Evolutionary conservation across 75 land plant species (phyloP).

Genomic region (Pinus albicaulis): DNA sequence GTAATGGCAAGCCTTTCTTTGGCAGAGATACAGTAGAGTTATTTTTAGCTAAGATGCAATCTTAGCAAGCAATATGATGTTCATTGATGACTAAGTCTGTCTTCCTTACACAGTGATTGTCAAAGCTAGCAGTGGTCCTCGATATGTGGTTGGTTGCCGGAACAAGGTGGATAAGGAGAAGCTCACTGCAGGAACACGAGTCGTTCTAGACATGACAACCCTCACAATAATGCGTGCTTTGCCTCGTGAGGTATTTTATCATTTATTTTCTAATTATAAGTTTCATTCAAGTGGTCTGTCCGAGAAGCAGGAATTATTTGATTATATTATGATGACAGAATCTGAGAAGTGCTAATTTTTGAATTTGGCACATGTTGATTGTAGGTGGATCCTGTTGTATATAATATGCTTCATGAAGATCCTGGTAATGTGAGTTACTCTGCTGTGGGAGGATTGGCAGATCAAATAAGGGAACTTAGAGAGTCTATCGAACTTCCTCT

Average conservation of each 20-base stretch:
- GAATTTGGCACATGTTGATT: slow-evolving; percentile 9
- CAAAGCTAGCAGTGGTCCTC: slow-evolving; percentile 98
- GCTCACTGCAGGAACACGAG: slow-evolving; percentile 92
- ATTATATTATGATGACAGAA: background rate
- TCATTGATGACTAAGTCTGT: too few species aligned
- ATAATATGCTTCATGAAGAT: slow-evolving; percentile 96
- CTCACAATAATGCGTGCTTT: slow-evolving; percentile 94
- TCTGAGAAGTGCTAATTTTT: background rate
- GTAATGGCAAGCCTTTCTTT: too few species aligned
- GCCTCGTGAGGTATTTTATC: slow-evolving; percentile 67
- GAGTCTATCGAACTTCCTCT: slow-evolving; percentile 96
- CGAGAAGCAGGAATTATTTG: background rate
- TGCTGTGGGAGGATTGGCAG: slow-evolving; percentile 90
- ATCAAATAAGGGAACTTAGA: slow-evolving; percentile 93
- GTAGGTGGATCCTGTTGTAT: slow-evolving; percentile 95
- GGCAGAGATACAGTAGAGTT: too few species aligned
- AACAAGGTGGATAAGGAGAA: slow-evolving; percentile 95
- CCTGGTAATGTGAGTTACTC: slow-evolving; percentile 98
- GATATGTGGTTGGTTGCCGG: slow-evolving; percentile 96
- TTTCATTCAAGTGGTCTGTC: background rate
- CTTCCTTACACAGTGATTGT: slow-evolving; percentile 77
- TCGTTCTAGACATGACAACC: slow-evolving; percentile 98
- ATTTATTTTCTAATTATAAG: background rate
- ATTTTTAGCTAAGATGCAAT: too few species aligned
- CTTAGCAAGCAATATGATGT: too few species aligned